These are phyloP conservation scores for Gossypium turneri DNA, from an alignment of 345 rosid genomes.

Conservation along the genomic window DNA sequence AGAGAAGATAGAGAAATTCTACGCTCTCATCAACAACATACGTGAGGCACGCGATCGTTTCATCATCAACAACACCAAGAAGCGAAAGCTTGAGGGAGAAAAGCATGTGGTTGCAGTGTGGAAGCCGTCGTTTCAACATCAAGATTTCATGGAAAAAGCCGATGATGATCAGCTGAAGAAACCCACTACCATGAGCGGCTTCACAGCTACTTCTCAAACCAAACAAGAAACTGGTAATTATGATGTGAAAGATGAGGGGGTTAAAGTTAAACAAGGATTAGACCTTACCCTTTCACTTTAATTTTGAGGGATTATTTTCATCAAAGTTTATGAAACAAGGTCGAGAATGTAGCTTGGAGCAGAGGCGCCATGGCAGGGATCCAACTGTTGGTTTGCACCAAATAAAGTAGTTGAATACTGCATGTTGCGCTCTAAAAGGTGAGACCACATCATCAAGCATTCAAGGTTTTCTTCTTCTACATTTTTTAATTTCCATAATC, in stretches of 20 bases:
- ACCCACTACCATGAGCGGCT: background rate
- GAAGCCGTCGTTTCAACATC: slow-evolving; percentile 2
- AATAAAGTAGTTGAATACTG: background rate
- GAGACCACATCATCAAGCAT: background rate
- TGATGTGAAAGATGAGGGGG: background rate
- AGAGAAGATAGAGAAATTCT: slow-evolving; percentile 39
- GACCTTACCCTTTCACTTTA: slow-evolving; percentile 14
- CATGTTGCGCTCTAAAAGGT: background rate
- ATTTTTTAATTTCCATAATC: background rate
- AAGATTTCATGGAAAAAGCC: slow-evolving; percentile 5
- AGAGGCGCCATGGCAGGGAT: background rate
- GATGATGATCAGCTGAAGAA: background rate
- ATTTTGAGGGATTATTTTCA: background rate
- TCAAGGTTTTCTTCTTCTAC: background rate
- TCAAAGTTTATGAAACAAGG: background rate
- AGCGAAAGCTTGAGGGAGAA: background rate
- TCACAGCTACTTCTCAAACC: background rate
- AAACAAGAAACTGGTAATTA: background rate
- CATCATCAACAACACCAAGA: background rate
- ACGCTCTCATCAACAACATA: slow-evolving; percentile 27
- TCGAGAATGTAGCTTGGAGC: background rate
- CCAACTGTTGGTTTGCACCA: background rate
- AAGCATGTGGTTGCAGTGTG: background rate
- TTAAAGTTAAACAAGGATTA: background rate
- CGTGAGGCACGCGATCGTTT: slow-evolving; percentile 35